These are phyloP conservation scores for Larix sibirica DNA, from an alignment of 83 land plant genomes.

Conservation along the genomic window DNA sequence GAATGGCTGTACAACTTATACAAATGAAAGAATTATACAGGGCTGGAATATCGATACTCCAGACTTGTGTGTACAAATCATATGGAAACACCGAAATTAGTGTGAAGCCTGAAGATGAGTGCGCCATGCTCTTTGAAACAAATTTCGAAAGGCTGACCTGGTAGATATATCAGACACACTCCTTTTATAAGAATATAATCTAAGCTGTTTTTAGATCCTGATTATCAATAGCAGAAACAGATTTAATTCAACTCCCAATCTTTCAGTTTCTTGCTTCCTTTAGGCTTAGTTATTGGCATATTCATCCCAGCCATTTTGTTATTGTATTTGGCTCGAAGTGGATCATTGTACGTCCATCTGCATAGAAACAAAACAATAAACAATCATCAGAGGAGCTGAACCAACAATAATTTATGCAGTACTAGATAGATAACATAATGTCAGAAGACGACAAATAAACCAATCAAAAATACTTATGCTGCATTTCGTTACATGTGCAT, in stretches of 20 bases:
- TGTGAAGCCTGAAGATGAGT: neutral
- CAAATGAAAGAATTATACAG: neutral
- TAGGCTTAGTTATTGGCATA: constrained; percentile 78
- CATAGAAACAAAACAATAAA: neutral
- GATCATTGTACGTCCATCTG: constrained; percentile 89
- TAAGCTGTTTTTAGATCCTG: neutral
- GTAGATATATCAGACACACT: neutral
- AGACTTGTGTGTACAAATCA: neutral
- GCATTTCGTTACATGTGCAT: no score
- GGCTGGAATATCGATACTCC: neutral
- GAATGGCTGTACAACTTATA: no score
- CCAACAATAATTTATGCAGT: neutral
- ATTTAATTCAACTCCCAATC: constrained; percentile 63
- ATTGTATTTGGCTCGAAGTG: constrained; percentile 83
- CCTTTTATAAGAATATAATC: neutral
- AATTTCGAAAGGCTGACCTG: neutral
- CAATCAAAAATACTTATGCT: no score
- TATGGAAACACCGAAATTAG: neutral
- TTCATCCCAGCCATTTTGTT: constrained; percentile 92
- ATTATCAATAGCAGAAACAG: neutral
- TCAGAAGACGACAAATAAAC: no score
- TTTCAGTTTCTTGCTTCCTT: constrained; percentile 95
- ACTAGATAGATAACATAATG: neutral
- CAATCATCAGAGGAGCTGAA: neutral
- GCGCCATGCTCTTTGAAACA: neutral